Conservation (phyloP, 2,329 filamentous ascomycete species). For the Helotiales sp. region DNA sequence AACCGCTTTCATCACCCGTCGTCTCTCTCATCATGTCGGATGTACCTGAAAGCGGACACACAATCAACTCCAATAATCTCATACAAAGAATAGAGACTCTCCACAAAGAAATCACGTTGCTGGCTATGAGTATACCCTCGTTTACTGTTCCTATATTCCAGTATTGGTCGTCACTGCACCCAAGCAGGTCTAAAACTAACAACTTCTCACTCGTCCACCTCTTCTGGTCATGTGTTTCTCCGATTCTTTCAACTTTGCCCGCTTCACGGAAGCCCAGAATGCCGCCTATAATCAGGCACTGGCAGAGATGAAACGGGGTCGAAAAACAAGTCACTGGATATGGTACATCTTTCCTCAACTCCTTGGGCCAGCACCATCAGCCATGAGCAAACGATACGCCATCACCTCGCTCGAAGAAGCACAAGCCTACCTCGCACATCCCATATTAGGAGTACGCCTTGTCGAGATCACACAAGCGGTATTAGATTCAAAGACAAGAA, state of each 20-base stretch:
- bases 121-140: too few relatives aligned
- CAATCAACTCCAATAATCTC: too few relatives aligned
- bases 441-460: not conserved
- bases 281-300: not conserved
- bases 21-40: too few relatives aligned
- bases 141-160: too few relatives aligned
- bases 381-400: not conserved
- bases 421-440: not conserved
- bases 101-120: too few relatives aligned
- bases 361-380: not conserved
- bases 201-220: too few relatives aligned
- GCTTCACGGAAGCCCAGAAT: not conserved
- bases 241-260: not conserved
- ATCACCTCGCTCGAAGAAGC: not conserved
- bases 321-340: conserved; percentile 2
- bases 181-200: too few relatives aligned
- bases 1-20: too few relatives aligned
- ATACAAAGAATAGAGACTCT: too few relatives aligned
- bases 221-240: not conserved
- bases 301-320: not conserved
- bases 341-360: conserved; percentile 3
- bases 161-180: too few relatives aligned
- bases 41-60: too few relatives aligned
- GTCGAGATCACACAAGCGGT: conserved; percentile 1
- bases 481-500: not conserved